Evolutionary conservation across 371 early-diverging fungal species (phyloP).

Genomic region (Mortierella sp.): DNA sequence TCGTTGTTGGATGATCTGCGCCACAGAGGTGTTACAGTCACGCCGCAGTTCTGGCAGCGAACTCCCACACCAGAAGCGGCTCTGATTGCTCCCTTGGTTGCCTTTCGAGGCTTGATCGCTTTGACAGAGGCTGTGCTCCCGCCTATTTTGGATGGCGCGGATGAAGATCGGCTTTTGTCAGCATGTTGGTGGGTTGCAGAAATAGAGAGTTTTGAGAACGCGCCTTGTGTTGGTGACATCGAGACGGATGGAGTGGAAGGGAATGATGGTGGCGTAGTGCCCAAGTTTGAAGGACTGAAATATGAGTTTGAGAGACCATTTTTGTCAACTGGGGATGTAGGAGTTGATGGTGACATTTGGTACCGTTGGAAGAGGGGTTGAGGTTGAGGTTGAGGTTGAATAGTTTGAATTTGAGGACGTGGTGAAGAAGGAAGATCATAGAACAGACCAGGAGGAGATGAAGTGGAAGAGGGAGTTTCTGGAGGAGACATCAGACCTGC

Average conservation of each 20-base stretch:
- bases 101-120: constrained; percentile 36
- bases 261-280: background rate
- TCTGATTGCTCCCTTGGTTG: constrained; percentile 42
- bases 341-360: constrained; percentile 31
- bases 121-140: constrained; percentile 4
- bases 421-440: constrained; percentile 15
- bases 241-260: background rate
- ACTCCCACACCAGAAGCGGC: constrained; percentile 52
- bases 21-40: constrained; percentile 96
- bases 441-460: constrained; percentile 24
- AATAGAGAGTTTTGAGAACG: background rate
- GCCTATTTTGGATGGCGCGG: background rate
- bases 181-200: background rate
- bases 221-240: background rate
- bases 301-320: background rate
- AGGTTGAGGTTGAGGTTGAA: background rate
- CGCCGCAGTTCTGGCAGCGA: constrained; percentile 89
- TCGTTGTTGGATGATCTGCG: constrained; percentile 88
- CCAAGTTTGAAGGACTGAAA: background rate
- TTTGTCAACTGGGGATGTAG: constrained; percentile 22
- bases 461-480: constrained; percentile 44
- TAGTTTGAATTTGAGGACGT: background rate
- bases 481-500: constrained; percentile 44
- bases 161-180: background rate
- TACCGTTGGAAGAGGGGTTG: constrained; percentile 3